These are phyloP conservation scores for Irpex rosettiformis DNA, from an alignment of 1,284 basidiomycete genomes.

Conservation along the genomic window DNA sequence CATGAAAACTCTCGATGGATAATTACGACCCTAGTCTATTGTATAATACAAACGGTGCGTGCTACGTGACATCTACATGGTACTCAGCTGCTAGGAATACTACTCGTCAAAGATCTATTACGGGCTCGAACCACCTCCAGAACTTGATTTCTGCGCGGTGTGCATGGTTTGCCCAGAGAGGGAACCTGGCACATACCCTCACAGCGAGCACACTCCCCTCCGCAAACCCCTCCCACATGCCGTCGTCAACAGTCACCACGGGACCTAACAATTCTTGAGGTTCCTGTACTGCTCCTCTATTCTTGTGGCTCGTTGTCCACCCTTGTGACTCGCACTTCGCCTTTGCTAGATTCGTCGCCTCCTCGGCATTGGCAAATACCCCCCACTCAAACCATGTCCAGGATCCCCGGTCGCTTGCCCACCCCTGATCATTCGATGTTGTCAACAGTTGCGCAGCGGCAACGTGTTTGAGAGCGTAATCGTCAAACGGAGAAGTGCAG, in stretches of 20 bases:
- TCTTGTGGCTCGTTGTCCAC: neutral
- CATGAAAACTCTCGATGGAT: too few relatives aligned
- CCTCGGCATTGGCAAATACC: neutral
- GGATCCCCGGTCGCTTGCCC: neutral
- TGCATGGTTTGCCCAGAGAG: neutral
- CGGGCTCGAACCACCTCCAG: slow-evolving; percentile 1
- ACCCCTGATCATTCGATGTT: neutral
- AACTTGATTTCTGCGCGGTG: neutral
- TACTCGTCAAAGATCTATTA: neutral
- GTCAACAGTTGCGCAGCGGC: neutral
- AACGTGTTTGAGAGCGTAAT: neutral
- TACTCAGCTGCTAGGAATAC: too few relatives aligned
- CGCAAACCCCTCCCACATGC: neutral
- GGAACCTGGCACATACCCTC: neutral
- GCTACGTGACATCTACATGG: too few relatives aligned
- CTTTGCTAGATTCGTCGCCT: neutral
- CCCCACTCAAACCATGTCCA: neutral
- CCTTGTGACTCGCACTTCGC: neutral
- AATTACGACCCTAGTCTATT: too few relatives aligned
- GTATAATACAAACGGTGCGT: too few relatives aligned
- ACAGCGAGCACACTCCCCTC: neutral
- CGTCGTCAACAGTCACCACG: neutral
- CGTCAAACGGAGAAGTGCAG: neutral
- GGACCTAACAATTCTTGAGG: neutral
- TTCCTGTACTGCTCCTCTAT: neutral